These are phyloP conservation scores for Coemansia sp. DNA, from an alignment of 192 early-diverging fungal genomes.

Conservation along the genomic window DNA sequence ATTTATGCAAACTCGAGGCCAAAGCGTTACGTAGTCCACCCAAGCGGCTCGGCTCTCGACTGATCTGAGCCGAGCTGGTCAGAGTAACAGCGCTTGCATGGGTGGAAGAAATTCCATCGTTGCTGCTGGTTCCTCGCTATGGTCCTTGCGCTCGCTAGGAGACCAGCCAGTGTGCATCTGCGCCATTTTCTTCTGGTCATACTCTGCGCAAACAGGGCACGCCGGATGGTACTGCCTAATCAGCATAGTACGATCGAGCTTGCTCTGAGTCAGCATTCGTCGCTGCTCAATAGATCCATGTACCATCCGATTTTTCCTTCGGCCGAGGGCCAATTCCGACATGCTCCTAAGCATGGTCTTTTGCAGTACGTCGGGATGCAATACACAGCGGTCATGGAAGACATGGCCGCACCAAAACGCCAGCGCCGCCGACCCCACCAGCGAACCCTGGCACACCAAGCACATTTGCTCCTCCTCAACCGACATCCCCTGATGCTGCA, in stretches of 20 bases:
- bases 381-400: conserved; percentile 84
- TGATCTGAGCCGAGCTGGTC: conserved; percentile 2
- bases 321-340: neutral
- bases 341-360: conserved; percentile 22
- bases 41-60: conserved; percentile 9
- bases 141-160: conserved; percentile 27
- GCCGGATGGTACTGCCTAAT: conserved; percentile 25
- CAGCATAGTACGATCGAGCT: conserved; percentile 40
- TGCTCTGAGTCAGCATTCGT: conserved; percentile 29
- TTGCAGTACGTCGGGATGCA: conserved; percentile 55
- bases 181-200: conserved; percentile 27
- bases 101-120: conserved; percentile 19
- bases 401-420: conserved; percentile 91
- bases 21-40: conserved; percentile 18
- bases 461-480: conserved; percentile 54
- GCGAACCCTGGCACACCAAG: conserved; percentile 31
- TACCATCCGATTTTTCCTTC: neutral
- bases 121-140: neutral
- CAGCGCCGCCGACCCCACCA: conserved; percentile 51
- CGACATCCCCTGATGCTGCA: conserved; percentile 67
- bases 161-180: conserved; percentile 35
- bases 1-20: neutral
- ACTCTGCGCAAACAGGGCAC: conserved; percentile 41
- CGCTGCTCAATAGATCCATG: conserved; percentile 24
- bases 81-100: conserved; percentile 30